Percentiles rank a stretch among this genome's conserved stretches.
These are phyloP conservation scores for Pyracantha coccinea DNA, from an alignment of 331 rosid species.

Conservation along the genomic window DNA sequence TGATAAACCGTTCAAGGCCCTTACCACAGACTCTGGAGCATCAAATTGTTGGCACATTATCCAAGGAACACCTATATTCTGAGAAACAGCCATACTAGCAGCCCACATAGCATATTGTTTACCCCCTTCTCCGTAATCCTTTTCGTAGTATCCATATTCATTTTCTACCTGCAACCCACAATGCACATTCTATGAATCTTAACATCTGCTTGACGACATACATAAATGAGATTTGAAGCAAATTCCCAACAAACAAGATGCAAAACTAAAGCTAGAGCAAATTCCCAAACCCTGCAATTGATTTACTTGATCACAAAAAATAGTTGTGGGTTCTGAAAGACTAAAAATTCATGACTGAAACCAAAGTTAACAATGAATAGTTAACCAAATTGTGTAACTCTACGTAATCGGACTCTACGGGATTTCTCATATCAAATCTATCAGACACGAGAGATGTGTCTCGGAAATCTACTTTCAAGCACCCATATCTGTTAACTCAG, in stretches of 20 bases:
- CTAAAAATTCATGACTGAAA: not conserved
- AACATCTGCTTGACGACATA: not conserved
- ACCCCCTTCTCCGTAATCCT: constrained; percentile 71
- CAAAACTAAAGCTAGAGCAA: not conserved
- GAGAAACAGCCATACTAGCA: constrained; percentile 90
- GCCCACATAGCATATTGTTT: constrained; percentile 83
- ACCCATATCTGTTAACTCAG: not conserved
- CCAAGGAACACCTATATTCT: constrained; percentile 83
- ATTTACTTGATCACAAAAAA: not conserved
- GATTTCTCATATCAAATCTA: not conserved
- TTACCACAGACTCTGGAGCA: constrained; percentile 94
- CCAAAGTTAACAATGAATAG: not conserved
- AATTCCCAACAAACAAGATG: not conserved
- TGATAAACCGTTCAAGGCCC: not conserved
- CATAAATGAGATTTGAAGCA: no score
- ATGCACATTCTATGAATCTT: not conserved
- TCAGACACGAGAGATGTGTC: not conserved
- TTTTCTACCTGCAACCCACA: constrained; percentile 63
- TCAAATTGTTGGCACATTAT: constrained; percentile 96
- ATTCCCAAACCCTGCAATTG: not conserved
- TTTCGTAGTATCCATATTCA: constrained; percentile 82
- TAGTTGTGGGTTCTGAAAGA: not conserved
- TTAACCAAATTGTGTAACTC: not conserved
- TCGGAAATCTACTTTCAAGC: not conserved
- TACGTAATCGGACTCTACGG: not conserved